Evolutionary conservation across 805 yeast species (phyloP), one percentile per base, ranked within the genome.

Genomic region (Peterozyma xylosa): DNA sequence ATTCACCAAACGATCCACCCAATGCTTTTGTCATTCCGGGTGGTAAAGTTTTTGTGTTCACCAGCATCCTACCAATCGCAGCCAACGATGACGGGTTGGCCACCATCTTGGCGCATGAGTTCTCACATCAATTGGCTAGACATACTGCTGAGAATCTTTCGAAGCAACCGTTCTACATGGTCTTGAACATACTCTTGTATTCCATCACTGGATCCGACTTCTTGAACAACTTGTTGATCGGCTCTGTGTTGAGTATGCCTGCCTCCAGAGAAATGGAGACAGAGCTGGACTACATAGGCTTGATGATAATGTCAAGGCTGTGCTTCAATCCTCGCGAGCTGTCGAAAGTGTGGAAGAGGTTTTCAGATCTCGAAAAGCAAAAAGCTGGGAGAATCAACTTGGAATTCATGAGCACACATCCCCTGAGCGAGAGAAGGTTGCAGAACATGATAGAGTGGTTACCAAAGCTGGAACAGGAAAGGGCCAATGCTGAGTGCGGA

Each of bases 11-110:
- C 32, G 71, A 71, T n/a, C 96, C 98, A 2, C 98, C 99, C 2
- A 93, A 93, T 64, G 99, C 99, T 1, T 91, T 93, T 64, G 96
- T 93, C 15, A 68, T 93, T 33, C 98, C 98, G 16, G 91, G 93
- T 48, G 99, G 99, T 6, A 90, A 90, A 60, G 96, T 93, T 37
- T 93, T 93, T 63, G 89, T 93, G 15, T 87, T 86, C 56, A 71
- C 82, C 38, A 77, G 86, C 9, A 86, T 93, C 35, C 58, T 93
- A 39, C 84, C 86, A 1, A 76, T 93, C 30, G 82, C 96, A 59
- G 65, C 67, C 21, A 80, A 86, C 56, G 95, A 88, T 42, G 95
- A 88, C 58, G 97, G 96, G 2, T 64, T 93, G 38, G 98, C 98
- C n/a, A 89, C 98, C 0, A 96, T 93, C 2, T 66, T 93, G 38